Evolutionary conservation across 2,329 filamentous ascomycete genomes (phyloP).

Genomic region (Arthroderma sp.): DNA sequence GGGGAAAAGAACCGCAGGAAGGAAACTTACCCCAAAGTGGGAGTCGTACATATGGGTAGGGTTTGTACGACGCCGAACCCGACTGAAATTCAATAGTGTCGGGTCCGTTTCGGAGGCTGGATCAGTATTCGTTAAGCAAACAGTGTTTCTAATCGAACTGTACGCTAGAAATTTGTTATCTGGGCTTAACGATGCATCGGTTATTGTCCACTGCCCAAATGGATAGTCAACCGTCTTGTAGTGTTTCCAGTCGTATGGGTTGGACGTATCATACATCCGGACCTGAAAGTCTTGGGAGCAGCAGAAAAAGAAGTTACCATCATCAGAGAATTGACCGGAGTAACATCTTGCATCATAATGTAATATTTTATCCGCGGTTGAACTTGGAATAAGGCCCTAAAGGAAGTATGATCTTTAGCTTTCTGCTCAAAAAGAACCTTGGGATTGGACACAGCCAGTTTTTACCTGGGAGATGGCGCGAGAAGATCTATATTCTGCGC

Average conservation of each 20-base stretch:
- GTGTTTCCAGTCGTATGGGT: constrained; percentile 88
- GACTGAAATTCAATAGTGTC: constrained; percentile 59
- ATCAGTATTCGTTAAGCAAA: constrained; percentile 78
- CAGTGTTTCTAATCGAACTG: constrained; percentile 70
- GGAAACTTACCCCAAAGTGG: constrained; percentile 31
- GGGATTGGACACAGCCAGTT: neutral
- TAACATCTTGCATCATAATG: constrained; percentile 80
- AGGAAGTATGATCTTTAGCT: neutral
- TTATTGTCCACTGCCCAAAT: constrained; percentile 87
- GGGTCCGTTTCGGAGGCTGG: constrained; percentile 70
- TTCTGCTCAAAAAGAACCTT: too few species aligned
- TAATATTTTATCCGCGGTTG: constrained; percentile 70
- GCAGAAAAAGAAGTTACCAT: constrained; percentile 93
- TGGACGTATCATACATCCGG: constrained; percentile 93
- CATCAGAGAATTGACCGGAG: constrained; percentile 90
- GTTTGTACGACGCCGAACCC: constrained; percentile 32
- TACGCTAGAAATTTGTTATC: constrained; percentile 90
- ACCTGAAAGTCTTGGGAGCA: constrained; percentile 88
- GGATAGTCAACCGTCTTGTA: constrained; percentile 84
- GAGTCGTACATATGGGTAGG: constrained; percentile 19
- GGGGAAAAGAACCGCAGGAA: neutral
- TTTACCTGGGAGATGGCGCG: constrained; percentile 56
- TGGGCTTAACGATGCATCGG: constrained; percentile 78
- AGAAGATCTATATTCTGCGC: constrained; percentile 47
- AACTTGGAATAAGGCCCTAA: constrained; percentile 63